Conservation (phyloP, 2,329 filamentous ascomycete genomes). For the Phialemoniopsis sp. region DNA sequence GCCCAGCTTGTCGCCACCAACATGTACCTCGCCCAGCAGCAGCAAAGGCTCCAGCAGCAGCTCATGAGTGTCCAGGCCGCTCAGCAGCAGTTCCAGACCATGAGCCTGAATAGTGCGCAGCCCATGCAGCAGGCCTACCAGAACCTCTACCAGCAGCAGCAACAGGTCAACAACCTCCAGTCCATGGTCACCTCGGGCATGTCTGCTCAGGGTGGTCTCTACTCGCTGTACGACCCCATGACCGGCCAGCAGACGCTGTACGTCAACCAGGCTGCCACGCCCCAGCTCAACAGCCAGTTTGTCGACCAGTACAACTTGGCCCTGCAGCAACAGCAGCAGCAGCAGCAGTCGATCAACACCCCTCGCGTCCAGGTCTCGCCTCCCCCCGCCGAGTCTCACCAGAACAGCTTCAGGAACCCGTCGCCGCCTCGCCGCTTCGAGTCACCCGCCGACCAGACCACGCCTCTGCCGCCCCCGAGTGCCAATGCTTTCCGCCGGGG, state of each 20-base stretch:
- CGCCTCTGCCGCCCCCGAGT: slow-evolving; percentile 79
- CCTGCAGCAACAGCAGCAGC: slow-evolving; percentile 26
- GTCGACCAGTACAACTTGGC: slow-evolving; percentile 37
- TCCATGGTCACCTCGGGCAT: slow-evolving; percentile 50
- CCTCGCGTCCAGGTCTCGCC: slow-evolving; percentile 82
- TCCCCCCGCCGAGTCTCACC: slow-evolving; percentile 58
- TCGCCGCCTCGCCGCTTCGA: slow-evolving; percentile 63
- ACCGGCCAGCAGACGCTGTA: slow-evolving; percentile 83
- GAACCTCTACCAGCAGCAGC: slow-evolving; percentile 47
- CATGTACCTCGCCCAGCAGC: slow-evolving; percentile 87
- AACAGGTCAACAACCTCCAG: slow-evolving; percentile 64
- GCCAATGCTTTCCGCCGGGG: slow-evolving; percentile 89
- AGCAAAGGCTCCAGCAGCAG: slow-evolving; percentile 93
- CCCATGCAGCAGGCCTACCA: slow-evolving; percentile 56
- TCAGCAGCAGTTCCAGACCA: slow-evolving; percentile 75
- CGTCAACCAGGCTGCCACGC: slow-evolving; percentile 58
- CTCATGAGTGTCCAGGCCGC: slow-evolving; percentile 78
- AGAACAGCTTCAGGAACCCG: slow-evolving; percentile 53
- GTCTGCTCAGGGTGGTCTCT: slow-evolving; percentile 69
- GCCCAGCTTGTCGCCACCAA: slow-evolving; percentile 89
- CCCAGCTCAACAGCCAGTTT: slow-evolving; percentile 33
- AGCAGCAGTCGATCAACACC: slow-evolving; percentile 46
- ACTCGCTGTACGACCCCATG: slow-evolving; percentile 78
- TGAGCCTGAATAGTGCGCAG: slow-evolving; percentile 50
- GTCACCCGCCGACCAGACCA: slow-evolving; percentile 59